Evolutionary conservation across 2,329 filamentous ascomycete species (phyloP).

Genomic region (Fusarium stilboides): DNA sequence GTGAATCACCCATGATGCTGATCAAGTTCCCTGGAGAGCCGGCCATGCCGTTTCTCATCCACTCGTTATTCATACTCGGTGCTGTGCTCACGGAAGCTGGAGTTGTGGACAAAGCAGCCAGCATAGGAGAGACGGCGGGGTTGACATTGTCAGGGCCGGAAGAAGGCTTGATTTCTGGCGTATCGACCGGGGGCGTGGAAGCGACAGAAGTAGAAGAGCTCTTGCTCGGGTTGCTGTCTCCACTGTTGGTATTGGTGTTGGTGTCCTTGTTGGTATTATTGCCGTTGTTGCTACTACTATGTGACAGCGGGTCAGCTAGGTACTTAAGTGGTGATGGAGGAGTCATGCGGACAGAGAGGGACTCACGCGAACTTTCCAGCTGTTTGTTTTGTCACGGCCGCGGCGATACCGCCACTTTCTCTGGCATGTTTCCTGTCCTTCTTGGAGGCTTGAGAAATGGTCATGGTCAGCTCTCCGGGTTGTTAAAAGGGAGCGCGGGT

Average conservation of each 20-base stretch:
- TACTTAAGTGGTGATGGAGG: constrained; percentile 36
- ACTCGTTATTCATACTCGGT: constrained; percentile 64
- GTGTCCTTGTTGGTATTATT: constrained; percentile 54
- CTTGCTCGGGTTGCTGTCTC: constrained; percentile 54
- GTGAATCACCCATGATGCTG: constrained; percentile 66
- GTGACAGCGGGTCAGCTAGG: constrained; percentile 47
- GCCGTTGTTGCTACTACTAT: constrained; percentile 44
- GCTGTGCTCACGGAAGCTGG: constrained; percentile 66
- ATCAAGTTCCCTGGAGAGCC: constrained; percentile 69
- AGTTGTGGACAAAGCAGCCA: constrained; percentile 65
- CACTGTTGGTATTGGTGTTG: constrained; percentile 48
- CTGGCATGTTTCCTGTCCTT: constrained; percentile 70
- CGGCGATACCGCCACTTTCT: constrained; percentile 67
- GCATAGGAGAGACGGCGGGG: constrained; percentile 61
- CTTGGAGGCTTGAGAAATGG: constrained; percentile 59
- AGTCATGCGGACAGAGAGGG: constrained; percentile 50
- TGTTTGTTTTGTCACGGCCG: constrained; percentile 68
- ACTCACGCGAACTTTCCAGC: constrained; percentile 68
- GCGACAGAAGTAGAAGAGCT: constrained; percentile 59
- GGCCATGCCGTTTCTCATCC: constrained; percentile 61
- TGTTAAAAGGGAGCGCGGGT: constrained; percentile 27
- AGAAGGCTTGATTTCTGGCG: constrained; percentile 63
- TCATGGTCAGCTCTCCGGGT: constrained; percentile 46
- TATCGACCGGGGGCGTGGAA: constrained; percentile 62
- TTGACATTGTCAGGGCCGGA: constrained; percentile 61